Percentiles rank a stretch among this genome's conserved stretches.
phyloP scores from a whole-genome alignment of 257 asterid species.

The Primulina huaijiensis region DNA sequence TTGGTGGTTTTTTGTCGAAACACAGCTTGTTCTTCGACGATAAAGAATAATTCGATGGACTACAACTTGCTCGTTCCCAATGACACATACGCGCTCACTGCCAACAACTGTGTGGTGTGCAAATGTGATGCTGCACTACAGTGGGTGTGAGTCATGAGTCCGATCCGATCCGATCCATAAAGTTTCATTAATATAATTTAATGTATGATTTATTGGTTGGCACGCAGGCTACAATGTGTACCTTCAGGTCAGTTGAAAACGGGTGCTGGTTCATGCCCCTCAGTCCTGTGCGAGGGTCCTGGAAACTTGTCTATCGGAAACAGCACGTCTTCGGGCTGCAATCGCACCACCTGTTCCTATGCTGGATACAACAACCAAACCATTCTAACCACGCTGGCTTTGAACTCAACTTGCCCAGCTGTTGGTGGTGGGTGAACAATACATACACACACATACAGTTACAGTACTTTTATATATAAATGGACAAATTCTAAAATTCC shows the following conservation, averaged over 20 bases:
- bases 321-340: conserved; percentile 43
- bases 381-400: conserved; percentile 35
- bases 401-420: conserved; percentile 51
- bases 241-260: conserved; percentile 41
- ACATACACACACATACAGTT: background rate
- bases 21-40: conserved; percentile 69
- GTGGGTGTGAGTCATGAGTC: conserved; percentile 55
- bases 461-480: too few species aligned
- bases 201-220: background rate
- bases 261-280: conserved; percentile 36
- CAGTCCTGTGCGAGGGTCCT: conserved; percentile 49
- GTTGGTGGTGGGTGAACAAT: conserved; percentile 42
- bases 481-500: too few species aligned
- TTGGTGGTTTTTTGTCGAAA: too few species aligned
- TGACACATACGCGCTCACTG: conserved; percentile 61
- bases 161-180: too few species aligned
- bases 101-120: conserved; percentile 66
- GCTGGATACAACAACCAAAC: conserved; percentile 51
- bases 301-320: conserved; percentile 47
- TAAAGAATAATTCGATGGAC: conserved; percentile 51
- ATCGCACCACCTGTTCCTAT: conserved; percentile 54
- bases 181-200: background rate
- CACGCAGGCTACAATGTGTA: conserved; percentile 64
- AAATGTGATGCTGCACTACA: conserved; percentile 54
- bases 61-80: conserved; percentile 68